These are phyloP conservation scores for Komagataella ulmi DNA, from an alignment of 805 yeast genomes.

Conservation along the genomic window DNA sequence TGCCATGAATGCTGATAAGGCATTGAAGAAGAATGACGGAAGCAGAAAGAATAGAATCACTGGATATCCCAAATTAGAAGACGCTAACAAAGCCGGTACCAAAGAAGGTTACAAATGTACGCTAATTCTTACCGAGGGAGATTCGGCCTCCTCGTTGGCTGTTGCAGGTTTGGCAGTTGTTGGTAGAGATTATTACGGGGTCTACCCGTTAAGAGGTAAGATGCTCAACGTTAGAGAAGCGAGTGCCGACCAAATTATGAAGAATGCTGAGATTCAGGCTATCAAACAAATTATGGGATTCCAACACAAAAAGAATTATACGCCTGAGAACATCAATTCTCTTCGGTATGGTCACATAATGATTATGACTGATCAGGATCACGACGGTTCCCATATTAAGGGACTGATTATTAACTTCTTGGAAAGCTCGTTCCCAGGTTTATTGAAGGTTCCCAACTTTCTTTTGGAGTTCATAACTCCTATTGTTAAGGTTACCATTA, in stretches of 20 bases:
- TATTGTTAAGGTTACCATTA: constrained; percentile 77
- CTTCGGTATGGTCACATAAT: constrained; percentile 91
- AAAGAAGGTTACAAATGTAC: constrained; percentile 87
- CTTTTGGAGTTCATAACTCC: constrained; percentile 92
- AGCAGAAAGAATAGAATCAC: constrained; percentile 72
- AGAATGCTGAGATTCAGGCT: constrained; percentile 90
- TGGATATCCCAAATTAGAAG: constrained; percentile 80
- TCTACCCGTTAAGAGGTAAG: constrained; percentile 93
- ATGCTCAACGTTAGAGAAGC: constrained; percentile 94
- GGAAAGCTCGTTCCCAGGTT: constrained; percentile 89
- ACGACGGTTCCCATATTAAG: constrained; percentile 96
- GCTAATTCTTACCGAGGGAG: constrained; percentile 90
- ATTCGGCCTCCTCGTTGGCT: constrained; percentile 86
- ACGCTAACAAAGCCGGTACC: constrained; percentile 95
- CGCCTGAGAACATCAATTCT: constrained; percentile 43
- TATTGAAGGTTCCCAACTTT: constrained; percentile 82
- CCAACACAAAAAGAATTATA: constrained; percentile 79
- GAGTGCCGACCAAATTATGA: constrained; percentile 85
- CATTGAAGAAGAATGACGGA: constrained; percentile 83
- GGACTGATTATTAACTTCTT: constrained; percentile 89
- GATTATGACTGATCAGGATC: constrained; percentile 99
- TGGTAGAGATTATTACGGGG: constrained; percentile 91
- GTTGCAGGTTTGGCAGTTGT: constrained; percentile 90
- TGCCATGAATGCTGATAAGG: constrained; percentile 79
- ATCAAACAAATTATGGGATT: constrained; percentile 90